Percentiles rank a stretch among this genome's conserved stretches.
Evolutionary conservation across 495 filamentous ascomycete genomes (phyloP).

Genomic region (Aspergillus funiculosus): DNA sequence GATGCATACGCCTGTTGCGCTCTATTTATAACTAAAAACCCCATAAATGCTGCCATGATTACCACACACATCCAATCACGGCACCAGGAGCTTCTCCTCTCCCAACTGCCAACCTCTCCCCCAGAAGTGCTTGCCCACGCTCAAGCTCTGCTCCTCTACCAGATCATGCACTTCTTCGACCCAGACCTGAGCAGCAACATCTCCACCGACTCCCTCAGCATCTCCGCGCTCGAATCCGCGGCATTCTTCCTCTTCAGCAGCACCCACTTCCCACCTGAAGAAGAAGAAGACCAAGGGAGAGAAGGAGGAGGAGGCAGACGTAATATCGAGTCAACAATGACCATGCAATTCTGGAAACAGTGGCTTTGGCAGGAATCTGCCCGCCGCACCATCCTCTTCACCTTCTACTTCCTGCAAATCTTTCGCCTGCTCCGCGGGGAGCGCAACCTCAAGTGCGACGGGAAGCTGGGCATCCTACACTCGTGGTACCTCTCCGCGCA

Average conservation of each 20-base stretch:
- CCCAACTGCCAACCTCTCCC: slow-evolving; percentile 26
- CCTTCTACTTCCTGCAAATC: slow-evolving; percentile 34
- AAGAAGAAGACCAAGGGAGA: neutral
- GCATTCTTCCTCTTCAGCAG: slow-evolving; percentile 17
- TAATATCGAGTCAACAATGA: slow-evolving; percentile 20
- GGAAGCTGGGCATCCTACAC: slow-evolving; percentile 29
- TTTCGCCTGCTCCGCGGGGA: slow-evolving; percentile 33
- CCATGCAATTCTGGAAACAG: slow-evolving; percentile 35
- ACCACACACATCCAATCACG: slow-evolving; percentile 36
- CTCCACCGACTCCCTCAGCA: slow-evolving; percentile 37
- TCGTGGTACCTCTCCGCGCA: slow-evolving; percentile 42
- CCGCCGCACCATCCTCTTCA: slow-evolving; percentile 40
- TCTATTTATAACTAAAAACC: slow-evolving; percentile 44
- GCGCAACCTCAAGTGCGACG: slow-evolving; percentile 26
- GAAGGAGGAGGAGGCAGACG: neutral
- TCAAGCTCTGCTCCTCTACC: slow-evolving; percentile 32
- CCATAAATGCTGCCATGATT: slow-evolving; percentile 39
- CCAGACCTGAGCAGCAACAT: slow-evolving; percentile 47
- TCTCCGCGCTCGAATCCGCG: slow-evolving; percentile 33
- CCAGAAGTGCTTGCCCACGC: slow-evolving; percentile 27
- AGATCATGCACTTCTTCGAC: slow-evolving; percentile 53
- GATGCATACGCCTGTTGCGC: slow-evolving; percentile 47
- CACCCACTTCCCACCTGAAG: slow-evolving; percentile 18
- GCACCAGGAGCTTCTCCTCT: slow-evolving; percentile 30
- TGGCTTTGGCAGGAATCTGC: slow-evolving; percentile 47